Conservation (phyloP, 2,329 filamentous ascomycete species). For the Claviceps sp. region DNA sequence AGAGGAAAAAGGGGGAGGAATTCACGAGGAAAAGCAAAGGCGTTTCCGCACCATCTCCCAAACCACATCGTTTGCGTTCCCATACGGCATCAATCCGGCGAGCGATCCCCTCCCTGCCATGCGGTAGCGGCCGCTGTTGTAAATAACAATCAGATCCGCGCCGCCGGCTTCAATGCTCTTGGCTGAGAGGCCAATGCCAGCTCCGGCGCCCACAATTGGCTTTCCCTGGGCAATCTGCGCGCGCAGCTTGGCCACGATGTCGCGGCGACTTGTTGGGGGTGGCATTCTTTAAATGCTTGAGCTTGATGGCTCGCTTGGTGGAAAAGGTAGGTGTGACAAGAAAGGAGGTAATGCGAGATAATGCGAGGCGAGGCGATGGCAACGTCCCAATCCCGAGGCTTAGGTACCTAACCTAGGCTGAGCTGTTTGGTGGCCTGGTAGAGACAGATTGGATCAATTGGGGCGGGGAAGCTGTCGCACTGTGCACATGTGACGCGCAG, state of each 20-base stretch:
- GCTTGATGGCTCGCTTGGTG: background rate
- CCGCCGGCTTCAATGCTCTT: constrained; percentile 58
- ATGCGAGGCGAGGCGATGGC: no score
- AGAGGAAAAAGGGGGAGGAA: no score
- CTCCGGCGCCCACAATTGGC: constrained; percentile 55
- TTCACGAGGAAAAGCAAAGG: background rate
- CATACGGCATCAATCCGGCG: constrained; percentile 58
- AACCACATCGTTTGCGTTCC: constrained; percentile 57
- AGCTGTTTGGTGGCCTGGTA: no score
- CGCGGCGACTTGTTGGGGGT: constrained; percentile 40
- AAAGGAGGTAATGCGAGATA: background rate
- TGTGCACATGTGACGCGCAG: no score
- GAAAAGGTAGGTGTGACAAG: background rate
- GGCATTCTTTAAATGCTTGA: constrained; percentile 28
- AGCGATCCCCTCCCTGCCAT: constrained; percentile 60
- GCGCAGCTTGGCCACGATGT: constrained; percentile 42
- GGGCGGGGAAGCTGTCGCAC: no score
- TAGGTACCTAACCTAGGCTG: no score
- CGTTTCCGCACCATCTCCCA: constrained; percentile 44
- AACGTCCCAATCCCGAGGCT: no score
- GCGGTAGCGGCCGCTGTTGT: constrained; percentile 58
- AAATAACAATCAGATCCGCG: constrained; percentile 57
- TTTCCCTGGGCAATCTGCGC: constrained; percentile 39
- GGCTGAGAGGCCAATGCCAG: constrained; percentile 56
- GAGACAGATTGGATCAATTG: no score